These are phyloP conservation scores for Mycosphaerelloides madeirae DNA, from an alignment of 2,329 filamentous ascomycete genomes.

Conservation along the genomic window DNA sequence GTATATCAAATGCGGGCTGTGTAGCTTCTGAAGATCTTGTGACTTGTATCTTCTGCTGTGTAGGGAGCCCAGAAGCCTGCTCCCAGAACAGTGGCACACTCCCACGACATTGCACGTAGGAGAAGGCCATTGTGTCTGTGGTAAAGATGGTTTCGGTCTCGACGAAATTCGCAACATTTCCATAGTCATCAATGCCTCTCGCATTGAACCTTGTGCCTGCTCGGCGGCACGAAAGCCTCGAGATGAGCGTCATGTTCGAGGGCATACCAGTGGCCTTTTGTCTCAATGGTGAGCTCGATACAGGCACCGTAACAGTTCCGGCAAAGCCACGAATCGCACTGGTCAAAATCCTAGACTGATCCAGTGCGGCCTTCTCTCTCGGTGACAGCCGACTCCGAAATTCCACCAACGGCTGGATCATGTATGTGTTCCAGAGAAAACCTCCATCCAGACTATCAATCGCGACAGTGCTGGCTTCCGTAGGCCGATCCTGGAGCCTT, in stretches of 20 bases:
- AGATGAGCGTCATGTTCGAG: conserved; percentile 82
- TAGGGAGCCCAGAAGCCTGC: conserved; percentile 80
- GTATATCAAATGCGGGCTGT: conserved; percentile 90
- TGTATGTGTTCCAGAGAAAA: conserved; percentile 97
- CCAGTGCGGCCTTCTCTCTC: conserved; percentile 72
- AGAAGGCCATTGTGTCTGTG: conserved; percentile 75
- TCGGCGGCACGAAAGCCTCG: conserved; percentile 80
- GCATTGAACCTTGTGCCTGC: conserved; percentile 95
- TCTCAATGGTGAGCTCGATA: conserved; percentile 66
- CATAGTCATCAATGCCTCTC: conserved; percentile 95
- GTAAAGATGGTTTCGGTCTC: conserved; percentile 93
- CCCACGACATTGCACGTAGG: conserved; percentile 86
- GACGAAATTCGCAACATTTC: conserved; percentile 97
- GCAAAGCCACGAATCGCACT: conserved; percentile 94
- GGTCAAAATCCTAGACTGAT: conserved; percentile 80
- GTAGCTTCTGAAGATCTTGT: conserved; percentile 86
- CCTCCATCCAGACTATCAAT: conserved; percentile 89
- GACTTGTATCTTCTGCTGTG: conserved; percentile 89
- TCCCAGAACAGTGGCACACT: conserved; percentile 98
- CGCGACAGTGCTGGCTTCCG: conserved; percentile 63
- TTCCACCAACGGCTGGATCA: conserved; percentile 87
- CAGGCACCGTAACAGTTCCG: conserved; percentile 77
- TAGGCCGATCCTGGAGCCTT: conserved; percentile 73
- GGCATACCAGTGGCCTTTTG: conserved; percentile 65
- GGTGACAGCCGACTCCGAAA: conserved; percentile 78